Conservation (phyloP, 2,329 filamentous ascomycete genomes). For the Elsinoe arachidis region DNA sequence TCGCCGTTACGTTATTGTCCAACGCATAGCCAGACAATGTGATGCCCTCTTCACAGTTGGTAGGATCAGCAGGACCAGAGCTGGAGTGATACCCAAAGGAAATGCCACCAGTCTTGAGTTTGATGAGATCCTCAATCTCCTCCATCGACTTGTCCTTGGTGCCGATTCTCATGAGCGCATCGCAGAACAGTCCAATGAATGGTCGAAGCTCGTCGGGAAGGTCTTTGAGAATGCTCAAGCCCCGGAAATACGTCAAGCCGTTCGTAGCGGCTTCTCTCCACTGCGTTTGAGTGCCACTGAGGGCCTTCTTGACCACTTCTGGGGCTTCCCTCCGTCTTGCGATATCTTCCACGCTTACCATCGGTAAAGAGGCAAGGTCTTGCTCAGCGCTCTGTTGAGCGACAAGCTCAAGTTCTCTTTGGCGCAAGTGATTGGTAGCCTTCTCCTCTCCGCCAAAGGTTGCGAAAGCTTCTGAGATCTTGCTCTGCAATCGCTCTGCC, state of each 20-base stretch:
- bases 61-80: constrained; percentile 64
- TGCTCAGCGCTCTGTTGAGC: constrained; percentile 53
- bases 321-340: constrained; percentile 64
- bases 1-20: constrained; percentile 79
- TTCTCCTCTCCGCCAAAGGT: constrained; percentile 62
- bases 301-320: constrained; percentile 46
- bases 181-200: constrained; percentile 81
- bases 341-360: constrained; percentile 82
- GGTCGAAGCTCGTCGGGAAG: constrained; percentile 77
- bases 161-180: constrained; percentile 85
- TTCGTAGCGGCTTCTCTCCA: constrained; percentile 94
- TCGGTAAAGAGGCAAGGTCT: constrained; percentile 76
- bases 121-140: constrained; percentile 89
- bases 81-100: constrained; percentile 77
- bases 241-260: constrained; percentile 90
- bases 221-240: constrained; percentile 68
- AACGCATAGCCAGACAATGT: constrained; percentile 78
- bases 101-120: constrained; percentile 88
- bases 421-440: constrained; percentile 62
- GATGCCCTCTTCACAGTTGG: constrained; percentile 68
- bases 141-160: constrained; percentile 86
- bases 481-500: constrained; percentile 59
- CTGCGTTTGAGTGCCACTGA: constrained; percentile 45
- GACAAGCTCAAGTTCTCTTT: constrained; percentile 71
- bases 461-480: constrained; percentile 62